Evolutionary conservation across 1,284 basidiomycete species (phyloP), one percentile per base, ranked within the genome.

Genomic region (Chalciporus sp.): DNA sequence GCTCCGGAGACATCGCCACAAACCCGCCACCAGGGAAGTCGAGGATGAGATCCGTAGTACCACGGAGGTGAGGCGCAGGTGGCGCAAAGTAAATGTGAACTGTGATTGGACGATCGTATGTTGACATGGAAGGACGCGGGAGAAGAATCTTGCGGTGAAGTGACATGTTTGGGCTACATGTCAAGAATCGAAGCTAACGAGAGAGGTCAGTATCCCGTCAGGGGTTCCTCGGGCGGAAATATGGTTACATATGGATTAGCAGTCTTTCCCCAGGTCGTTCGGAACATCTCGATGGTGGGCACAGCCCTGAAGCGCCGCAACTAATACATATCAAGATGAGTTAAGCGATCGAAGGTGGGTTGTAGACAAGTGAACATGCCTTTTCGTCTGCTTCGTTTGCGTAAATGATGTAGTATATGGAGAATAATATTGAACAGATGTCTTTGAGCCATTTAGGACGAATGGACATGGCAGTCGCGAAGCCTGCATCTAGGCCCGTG

Each of bases 1-100:
- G 94, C 62, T 92, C 88, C 1, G 95, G 95, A 12, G 82, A 85
- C 95, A 98, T 98, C 35, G 92, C 92, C 49, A 98, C 88, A 72
- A 98, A 98, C 0, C 96, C 96, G 9, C 96, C 96, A 7, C 96
- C 96, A 19, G 95, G 95, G 58, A 94, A 88, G 69, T 99, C 96
- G 26, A 97, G 75, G 44, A 97, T 86, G 19, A 98, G 77, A 60
- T 96, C 92, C 14, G 85, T 90, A 4, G 86, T 77, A 41, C 81
- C 76, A 29, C 77, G 76, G 33, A 98, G 78, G 58, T 91, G 83
- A 16, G 76, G 72, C 58, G 88, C 85, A 10, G 85, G 80, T 6
- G 85, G 86, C 46, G 86, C 77, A 72, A 93, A 98, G 76, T 91
- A 98, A 10, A 99, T 76, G 76, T 88, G 89, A 0, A 83, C 88